Evolutionary conservation across 2,329 filamentous ascomycete species (phyloP).

Genomic region (Paraphoma chrysanthemicola): DNA sequence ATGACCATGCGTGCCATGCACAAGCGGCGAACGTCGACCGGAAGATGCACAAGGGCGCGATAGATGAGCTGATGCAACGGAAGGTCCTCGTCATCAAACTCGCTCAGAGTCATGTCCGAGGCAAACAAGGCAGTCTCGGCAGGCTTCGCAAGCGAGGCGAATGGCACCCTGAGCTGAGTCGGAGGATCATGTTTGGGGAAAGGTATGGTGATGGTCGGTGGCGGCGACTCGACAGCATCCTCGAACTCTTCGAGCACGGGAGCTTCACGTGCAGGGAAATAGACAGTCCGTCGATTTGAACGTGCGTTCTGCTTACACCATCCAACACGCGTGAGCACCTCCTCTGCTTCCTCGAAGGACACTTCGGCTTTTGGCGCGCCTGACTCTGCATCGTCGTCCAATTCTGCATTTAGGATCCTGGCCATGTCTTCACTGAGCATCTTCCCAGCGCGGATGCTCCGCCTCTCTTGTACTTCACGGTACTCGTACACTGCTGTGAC

Average conservation of each 20-base stretch:
- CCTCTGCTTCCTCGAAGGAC: conserved; percentile 80
- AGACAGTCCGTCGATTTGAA: conserved; percentile 39
- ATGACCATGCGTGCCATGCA: conserved; percentile 93
- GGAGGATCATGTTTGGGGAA: conserved; percentile 47
- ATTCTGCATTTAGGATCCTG: conserved; percentile 63
- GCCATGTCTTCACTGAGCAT: conserved; percentile 74
- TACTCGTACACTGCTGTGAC: conserved; percentile 91
- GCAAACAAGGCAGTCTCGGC: conserved; percentile 79
- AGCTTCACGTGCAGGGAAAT: conserved; percentile 45
- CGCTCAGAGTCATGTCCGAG: conserved; percentile 56
- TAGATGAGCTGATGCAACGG: conserved; percentile 81
- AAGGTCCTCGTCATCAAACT: conserved; percentile 86
- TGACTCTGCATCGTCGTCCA: conserved; percentile 32
- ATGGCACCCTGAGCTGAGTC: conserved; percentile 69
- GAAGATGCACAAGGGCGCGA: conserved; percentile 74
- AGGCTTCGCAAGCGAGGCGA: conserved; percentile 73
- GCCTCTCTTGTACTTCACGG: conserved; percentile 74
- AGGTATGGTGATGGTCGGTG: conserved; percentile 42
- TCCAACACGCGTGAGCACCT: conserved; percentile 74
- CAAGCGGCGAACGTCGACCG: conserved; percentile 79
- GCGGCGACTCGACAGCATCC: conserved; percentile 43
- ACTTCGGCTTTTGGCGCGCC: conserved; percentile 35
- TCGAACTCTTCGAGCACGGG: conserved; percentile 53
- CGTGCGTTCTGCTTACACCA: conserved; percentile 68
- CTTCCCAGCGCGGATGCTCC: conserved; percentile 78